Evolutionary conservation across 306 rosid genomes (phyloP), one percentile per base, ranked within the genome.

Genomic region (Ormosia semicastrata): DNA sequence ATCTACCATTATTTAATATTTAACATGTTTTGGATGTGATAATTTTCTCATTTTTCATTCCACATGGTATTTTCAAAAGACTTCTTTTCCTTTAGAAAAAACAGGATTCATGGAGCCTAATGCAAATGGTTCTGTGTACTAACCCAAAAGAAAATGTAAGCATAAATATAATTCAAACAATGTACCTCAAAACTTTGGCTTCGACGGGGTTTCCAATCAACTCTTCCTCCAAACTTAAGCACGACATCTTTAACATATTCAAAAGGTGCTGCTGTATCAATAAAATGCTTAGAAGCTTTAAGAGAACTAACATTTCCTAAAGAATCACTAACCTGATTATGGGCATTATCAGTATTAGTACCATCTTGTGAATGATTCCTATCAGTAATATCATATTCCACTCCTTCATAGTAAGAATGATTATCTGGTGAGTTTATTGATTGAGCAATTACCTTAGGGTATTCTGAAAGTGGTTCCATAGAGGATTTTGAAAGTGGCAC

Each of bases 191-290:
- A 11, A 80, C 76, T 83, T 24, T 80, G 85, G 15, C 78, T 73
- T 80, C 89, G 65, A 59, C 83, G 87, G 18, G 66, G 64, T 65
- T 37, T 86, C 87, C 87, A 83, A 34, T 86, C 89, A 13, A 83
- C 5, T 46, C 78, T 76, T 41, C 87, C 85, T 76, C 87, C 89
- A 43, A 86, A 86, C 63, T 74, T 86, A 44, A 62, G 76, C 66
- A 83, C 87, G 66, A 78, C 85, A 49, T 83, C 78, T 86, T 83
- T 86, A 56, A 86, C 89, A 59, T 87, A 86, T 67, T 86, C 87
- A 76, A 86, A 32, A 9, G 89, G 89, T 6, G 18, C 24, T 64
- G 83, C 73, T 34, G 85, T 86, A 47, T 86, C 89, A 81, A 86
- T 80, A 4, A 58, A 15, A 17, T 63, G 39, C 73, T 73, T 71